Base-by-base conservation (phyloP, 805 yeast genomes). In the Candida pini region DNA sequence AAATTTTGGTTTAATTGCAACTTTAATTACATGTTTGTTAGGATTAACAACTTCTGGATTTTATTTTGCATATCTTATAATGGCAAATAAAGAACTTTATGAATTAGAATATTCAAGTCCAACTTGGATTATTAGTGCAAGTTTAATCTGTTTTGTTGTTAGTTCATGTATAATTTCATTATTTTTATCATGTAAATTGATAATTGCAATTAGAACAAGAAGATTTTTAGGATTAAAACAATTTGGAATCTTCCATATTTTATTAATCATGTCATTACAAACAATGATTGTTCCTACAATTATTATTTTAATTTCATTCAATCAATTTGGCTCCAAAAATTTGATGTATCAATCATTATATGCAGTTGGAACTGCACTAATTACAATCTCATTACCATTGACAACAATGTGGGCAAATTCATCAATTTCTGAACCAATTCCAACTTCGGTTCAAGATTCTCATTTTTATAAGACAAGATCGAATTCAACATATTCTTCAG, bases 331-430 rank as follows among this genome's bases (percentile, higher is more conserved):
- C 21, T 47, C 58, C 16, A 36, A 57, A 17, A 47, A 49, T 28
- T 45, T 48, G 31, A 46, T 63, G 20, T 50, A 39, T 18, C 63
- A 68, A 46, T 53, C 69, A 24, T 41, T 77, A 44, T 54, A 70
- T 17, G 68, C 80, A 4, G 51, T 83, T 19, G 76, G 85, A 2
- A 61, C 76, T 2, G 62, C 83, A 17, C 46, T 87, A 5, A 78
- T 82, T 14, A 81, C 82, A 0, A 52, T 85, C 18, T 82, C 89
- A 4, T 63, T 88, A 35, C 96, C 96, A 1, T 58, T 89, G 31
- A 77, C 95, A 0, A 76, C 95, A 0, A 71, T 88, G 72, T 88
- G 97, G 97, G 95, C 96, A 0, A 64, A 80, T 4, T 65, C 87
- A 2, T 68, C 81, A 2, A 78, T 79, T 47, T 73, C 73, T 36